These are phyloP conservation scores for Vigna mungo DNA, from an alignment of 306 rosid species.

Conservation along the genomic window DNA sequence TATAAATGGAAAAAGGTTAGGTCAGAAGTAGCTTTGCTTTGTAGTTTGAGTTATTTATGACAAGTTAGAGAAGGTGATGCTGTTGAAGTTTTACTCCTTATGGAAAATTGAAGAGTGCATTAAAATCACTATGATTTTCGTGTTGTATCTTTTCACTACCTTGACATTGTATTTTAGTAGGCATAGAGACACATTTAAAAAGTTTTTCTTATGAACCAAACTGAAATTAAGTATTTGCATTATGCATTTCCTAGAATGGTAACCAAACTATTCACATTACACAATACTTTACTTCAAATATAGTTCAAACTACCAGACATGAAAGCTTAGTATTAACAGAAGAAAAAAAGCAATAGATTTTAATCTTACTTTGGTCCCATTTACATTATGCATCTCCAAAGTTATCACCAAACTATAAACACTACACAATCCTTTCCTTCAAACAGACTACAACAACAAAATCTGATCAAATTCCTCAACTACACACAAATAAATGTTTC, in stretches of 20 bases:
- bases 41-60: not conserved
- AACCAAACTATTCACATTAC: conserved; percentile 44
- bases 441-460: conserved; percentile 45
- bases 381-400: conserved; percentile 54
- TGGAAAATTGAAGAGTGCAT: too few species aligned
- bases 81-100: too few species aligned
- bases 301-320: conserved; percentile 32
- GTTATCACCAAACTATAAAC: conserved; percentile 54
- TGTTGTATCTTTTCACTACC: too few species aligned
- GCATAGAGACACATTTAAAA: not conserved
- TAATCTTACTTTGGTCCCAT: conserved; percentile 56
- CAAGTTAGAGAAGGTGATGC: not conserved
- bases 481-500: conserved; percentile 61
- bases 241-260: conserved; percentile 38
- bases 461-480: conserved; percentile 53
- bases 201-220: not conserved
- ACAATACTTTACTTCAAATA: conserved; percentile 29
- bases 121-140: too few species aligned
- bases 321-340: conserved; percentile 43
- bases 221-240: conserved; percentile 48
- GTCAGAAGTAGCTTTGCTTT: not conserved
- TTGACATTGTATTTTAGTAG: not conserved
- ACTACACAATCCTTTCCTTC: conserved; percentile 42
- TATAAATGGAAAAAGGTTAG: not conserved
- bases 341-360: conserved; percentile 26